A percentile compares a stretch with the other conserved stretches of the same genome.
phyloP scores from a whole-genome alignment of 345 rosid species.

The Sonneratia alba region DNA sequence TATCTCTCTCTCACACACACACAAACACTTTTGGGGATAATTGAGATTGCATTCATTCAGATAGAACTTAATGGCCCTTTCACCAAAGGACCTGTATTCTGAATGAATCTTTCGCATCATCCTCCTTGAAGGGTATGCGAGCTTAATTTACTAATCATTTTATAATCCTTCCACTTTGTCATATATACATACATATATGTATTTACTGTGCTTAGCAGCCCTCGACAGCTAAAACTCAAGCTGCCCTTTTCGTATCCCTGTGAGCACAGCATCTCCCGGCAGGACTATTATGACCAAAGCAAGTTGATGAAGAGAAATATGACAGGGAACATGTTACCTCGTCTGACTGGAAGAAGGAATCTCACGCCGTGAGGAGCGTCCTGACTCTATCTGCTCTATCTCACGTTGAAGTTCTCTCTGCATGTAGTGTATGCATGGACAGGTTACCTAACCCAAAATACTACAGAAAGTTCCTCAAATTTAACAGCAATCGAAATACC shows the following conservation, averaged over 20 bases:
- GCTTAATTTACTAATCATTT: neutral
- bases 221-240: neutral
- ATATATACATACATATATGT: too few species aligned
- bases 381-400: slow-evolving; percentile 75
- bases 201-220: too few species aligned
- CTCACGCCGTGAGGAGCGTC: slow-evolving; percentile 64
- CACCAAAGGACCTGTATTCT: neutral
- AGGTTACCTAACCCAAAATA: neutral
- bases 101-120: neutral
- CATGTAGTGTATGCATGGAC: neutral
- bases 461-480: neutral
- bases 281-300: neutral
- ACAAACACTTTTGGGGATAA: too few species aligned
- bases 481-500: neutral
- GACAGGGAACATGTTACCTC: slow-evolving; percentile 25
- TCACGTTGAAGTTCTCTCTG: slow-evolving; percentile 89
- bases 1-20: too few species aligned
- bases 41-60: neutral
- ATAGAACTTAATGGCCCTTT: neutral
- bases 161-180: too few species aligned
- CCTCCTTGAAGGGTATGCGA: neutral
- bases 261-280: neutral
- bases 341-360: slow-evolving; percentile 43
- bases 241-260: neutral
- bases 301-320: neutral